Evolutionary conservation across 257 asterid genomes (phyloP).

Genomic region (Solanum ossicruentum): DNA sequence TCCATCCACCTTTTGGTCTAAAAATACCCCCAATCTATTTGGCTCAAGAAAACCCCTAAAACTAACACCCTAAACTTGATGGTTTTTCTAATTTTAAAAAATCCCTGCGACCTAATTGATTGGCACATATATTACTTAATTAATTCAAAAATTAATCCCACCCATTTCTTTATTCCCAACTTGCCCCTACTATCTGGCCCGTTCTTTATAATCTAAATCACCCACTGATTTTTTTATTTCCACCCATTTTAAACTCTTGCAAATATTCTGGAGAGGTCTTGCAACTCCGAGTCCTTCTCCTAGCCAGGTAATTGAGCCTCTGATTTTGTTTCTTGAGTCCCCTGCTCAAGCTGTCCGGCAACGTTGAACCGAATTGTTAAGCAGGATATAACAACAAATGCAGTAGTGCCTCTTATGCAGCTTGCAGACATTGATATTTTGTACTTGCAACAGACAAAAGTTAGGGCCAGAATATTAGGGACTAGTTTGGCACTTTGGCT

Average conservation of each 20-base stretch:
- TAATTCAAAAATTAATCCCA: neutral
- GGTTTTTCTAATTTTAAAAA: neutral
- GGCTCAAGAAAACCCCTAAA: neutral
- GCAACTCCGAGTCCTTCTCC: conserved; percentile 51
- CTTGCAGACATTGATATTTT: conserved; percentile 63
- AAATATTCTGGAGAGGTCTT: conserved; percentile 63
- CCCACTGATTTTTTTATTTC: neutral
- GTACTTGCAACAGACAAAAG: conserved; percentile 64
- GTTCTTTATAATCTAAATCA: neutral
- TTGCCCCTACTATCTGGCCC: neutral
- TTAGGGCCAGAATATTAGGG: conserved; percentile 6
- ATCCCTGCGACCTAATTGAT: neutral
- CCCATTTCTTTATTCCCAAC: neutral
- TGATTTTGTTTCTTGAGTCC: conserved; percentile 57
- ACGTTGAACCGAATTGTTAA: conserved; percentile 67
- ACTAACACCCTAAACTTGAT: neutral
- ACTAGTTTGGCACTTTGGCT: neutral
- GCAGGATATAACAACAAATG: conserved; percentile 63
- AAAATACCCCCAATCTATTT: neutral
- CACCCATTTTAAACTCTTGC: conserved; percentile 32
- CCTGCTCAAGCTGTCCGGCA: conserved; percentile 78
- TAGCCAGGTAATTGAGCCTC: conserved; percentile 64
- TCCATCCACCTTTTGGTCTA: neutral
- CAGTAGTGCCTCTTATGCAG: conserved; percentile 73
- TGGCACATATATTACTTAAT: neutral